A percentile compares a stretch with the other conserved stretches of the same genome.
Conservation (phyloP, 305 asterid species). For the Striga hermonthica region DNA sequence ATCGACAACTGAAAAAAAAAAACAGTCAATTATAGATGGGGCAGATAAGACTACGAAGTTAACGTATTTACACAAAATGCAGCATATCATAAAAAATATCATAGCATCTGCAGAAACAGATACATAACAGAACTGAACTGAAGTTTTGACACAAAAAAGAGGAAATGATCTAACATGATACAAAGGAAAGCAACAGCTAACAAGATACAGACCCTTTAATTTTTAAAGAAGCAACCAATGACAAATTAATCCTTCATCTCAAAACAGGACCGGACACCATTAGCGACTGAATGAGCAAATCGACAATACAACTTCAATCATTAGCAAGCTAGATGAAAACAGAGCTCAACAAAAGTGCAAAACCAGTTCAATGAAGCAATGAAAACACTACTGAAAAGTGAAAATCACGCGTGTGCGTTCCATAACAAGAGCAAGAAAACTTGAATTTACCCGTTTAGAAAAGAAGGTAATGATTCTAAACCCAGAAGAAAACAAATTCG, state of each 20-base stretch:
- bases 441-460: neutral
- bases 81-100: slow-evolving; percentile 17
- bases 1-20: slow-evolving; percentile 62
- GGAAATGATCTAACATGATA: slow-evolving; percentile 4
- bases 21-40: slow-evolving; percentile 21
- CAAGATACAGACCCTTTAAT: slow-evolving; percentile 11
- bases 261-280: neutral
- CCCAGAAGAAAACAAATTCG: slow-evolving; percentile 2
- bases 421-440: neutral
- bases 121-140: neutral
- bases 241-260: slow-evolving; percentile 2
- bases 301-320: neutral
- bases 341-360: neutral
- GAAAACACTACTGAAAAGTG: neutral
- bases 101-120: neutral
- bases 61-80: slow-evolving; percentile 1
- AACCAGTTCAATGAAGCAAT: neutral
- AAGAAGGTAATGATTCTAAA: neutral
- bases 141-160: slow-evolving; percentile 3
- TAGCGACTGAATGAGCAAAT: neutral
- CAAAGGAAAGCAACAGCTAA: slow-evolving; percentile 3
- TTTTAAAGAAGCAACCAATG: neutral
- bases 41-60: slow-evolving; percentile 11
- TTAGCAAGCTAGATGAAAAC: slow-evolving; percentile 10
- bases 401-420: neutral